phyloP scores from a whole-genome alignment of 495 filamentous ascomycete genomes.

The Paragyromitra xinjiangensis region DNA sequence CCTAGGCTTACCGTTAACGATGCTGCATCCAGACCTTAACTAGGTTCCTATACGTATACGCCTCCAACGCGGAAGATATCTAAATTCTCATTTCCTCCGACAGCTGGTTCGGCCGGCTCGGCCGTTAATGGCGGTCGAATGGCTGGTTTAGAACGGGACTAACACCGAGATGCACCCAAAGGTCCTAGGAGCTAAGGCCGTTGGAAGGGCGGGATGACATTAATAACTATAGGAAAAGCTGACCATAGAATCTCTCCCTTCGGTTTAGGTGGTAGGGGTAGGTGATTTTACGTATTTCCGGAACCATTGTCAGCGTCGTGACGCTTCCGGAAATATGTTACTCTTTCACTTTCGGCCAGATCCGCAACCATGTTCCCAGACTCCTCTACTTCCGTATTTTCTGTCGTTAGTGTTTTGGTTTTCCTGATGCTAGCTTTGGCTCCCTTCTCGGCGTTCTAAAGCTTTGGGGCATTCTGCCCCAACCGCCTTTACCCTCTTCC shows the following conservation, averaged over 20 bases:
- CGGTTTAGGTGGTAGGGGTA: neutral
- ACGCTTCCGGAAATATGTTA: slow-evolving; percentile 6
- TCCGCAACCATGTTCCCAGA: slow-evolving; percentile 45
- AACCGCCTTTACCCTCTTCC: slow-evolving; percentile 32
- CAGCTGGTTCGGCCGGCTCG: neutral
- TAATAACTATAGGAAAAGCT: neutral
- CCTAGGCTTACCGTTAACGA: neutral
- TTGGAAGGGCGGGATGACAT: neutral
- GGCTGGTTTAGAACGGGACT: neutral
- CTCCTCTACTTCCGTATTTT: slow-evolving; percentile 51
- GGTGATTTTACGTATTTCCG: slow-evolving; percentile 12
- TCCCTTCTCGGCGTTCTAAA: slow-evolving; percentile 45
- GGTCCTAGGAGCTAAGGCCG: neutral
- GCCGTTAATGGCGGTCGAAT: neutral
- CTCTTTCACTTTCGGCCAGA: slow-evolving; percentile 32
- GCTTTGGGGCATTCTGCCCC: slow-evolving; percentile 22
- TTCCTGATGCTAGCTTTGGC: slow-evolving; percentile 38
- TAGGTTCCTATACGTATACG: neutral
- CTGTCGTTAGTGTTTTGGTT: slow-evolving; percentile 33
- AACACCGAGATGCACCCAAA: neutral
- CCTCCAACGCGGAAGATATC: neutral
- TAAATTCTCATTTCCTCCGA: neutral
- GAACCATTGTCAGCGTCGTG: neutral
- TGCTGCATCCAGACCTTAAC: neutral
- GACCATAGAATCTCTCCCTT: neutral